Base-by-base conservation (phyloP, 2,329 filamentous ascomycete genomes). In the Diaporthe batatas region DNA sequence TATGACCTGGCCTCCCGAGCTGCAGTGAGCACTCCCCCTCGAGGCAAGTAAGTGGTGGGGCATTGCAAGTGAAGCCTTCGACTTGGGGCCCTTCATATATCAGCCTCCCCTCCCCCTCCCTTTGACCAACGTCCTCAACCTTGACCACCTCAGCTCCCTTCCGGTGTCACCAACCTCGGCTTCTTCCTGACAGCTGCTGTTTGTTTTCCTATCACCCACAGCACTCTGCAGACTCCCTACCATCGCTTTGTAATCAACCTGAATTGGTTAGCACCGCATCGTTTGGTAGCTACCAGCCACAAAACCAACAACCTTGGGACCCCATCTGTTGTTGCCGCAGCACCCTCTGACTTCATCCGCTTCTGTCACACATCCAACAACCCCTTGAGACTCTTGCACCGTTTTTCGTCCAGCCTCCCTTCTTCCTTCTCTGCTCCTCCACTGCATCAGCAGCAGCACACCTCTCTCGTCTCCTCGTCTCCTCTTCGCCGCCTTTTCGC, bases 191-290 rank as follows among this genome's bases (percentile, higher is more conserved):
- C 42, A 32, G 54, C 49, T 55, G 32, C 39, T 67, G 47, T 11
- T 71, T 64, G 57, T 47, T 36, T 54, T 54, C 23, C 16, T 34
- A 32, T 25, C 34, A 32, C 23, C 39, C 47, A 47, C 71, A 32
- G 32, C 36, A 21, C 25, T 18, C 32, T 36, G 62, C 44, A 49
- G 8, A 25, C 67, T 57, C 47, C 42, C 55, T 57, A 68, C 72
- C 53, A 44, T 73, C 72, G 72, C 72, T 73, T 73, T 72, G 72
- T 73, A 53, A 73, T 73, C 68, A 10, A 32, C 67, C 57, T 51
- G 32, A 49, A 34, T 29, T 64, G 53, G 70, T 49, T 73, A 58
- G 42, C 54, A 34, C 62, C 39, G 42, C 47, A 47, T 65, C 68
- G 42, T 72, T 68, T 68, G 65, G 59, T 68, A 32, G 18, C 42